Base-by-base conservation (phyloP, 768 basidiomycete genomes). In the Lactarius trivialis region DNA sequence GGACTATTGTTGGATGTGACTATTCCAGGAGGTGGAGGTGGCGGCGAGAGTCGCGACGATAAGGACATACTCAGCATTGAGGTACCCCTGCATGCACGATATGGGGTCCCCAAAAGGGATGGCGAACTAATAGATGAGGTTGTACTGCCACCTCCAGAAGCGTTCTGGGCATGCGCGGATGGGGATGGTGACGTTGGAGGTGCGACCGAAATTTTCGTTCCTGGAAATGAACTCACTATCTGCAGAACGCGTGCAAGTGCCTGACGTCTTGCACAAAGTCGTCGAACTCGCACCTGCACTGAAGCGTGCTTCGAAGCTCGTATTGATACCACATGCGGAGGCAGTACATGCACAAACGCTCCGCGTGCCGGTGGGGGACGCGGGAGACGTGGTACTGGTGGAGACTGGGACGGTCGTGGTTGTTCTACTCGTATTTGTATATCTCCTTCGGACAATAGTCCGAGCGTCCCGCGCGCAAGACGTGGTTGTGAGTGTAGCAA, bases 41-140 rank as follows among this genome's bases (percentile, higher is more conserved):
- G n/a, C 11, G 39, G 14, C 15, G 4, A 24, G n/a, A 24, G 6
- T 32, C n/a, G 11, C 17, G 11, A 51, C 3, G 50, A 24, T 28
- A 32, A 34, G 12, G 7, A 36, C 0, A 19, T 26, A 17, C 45
- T 53, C 36, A 49, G 28, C 30, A 21, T 60, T 24, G 37, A 60
- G 15, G 58, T 64, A 14, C 63, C 58, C 1, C n/a, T 63, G 4
- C 62, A 55, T 4, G 62, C 58, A 21, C 45, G 62, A 55, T 63
- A 63, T 21, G 62, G 48, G 37, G 39, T 51, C 30, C 62, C 58
- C 5, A 60, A 51, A 26, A 12, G 2, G 2, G 58, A 7, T 14
- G 62, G 26, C 2, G 33, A 64, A 15, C 24, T 60, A 26, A 41
- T 60, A 7, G 49, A 60, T 4, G 39, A 64, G 7, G 63, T 64